These are phyloP conservation scores for Geotrichum phurueaensis DNA, from an alignment of 1,139 yeast genomes.

Conservation along the genomic window DNA sequence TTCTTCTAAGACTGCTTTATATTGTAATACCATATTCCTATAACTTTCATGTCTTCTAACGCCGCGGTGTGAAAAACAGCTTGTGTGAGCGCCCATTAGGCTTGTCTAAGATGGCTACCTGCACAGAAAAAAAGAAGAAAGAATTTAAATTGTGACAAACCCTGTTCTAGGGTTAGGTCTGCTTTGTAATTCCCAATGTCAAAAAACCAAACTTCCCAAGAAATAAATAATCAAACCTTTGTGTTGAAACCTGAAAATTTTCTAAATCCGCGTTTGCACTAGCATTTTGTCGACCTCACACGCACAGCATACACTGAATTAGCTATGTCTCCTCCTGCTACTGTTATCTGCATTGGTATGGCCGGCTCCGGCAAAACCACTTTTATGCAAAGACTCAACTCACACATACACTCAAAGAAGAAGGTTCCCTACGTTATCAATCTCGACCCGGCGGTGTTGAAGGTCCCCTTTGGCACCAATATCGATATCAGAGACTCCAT, in stretches of 20 bases:
- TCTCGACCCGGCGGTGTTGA: constrained; percentile 92
- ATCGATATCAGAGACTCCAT: constrained; percentile 96
- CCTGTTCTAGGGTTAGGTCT: neutral
- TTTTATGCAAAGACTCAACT: constrained; percentile 88
- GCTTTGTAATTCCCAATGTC: neutral
- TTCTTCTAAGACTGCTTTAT: no score
- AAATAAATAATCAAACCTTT: neutral
- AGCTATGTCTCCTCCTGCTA: constrained; percentile 22
- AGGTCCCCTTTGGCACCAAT: constrained; percentile 87
- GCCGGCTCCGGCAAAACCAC: constrained; percentile 98
- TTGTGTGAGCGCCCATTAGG: no score
- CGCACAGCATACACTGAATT: neutral
- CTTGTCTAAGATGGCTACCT: no score
- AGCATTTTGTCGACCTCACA: neutral
- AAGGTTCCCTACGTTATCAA: constrained; percentile 80
- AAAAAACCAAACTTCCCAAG: neutral
- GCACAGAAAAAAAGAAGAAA: no score
- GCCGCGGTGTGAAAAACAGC: no score
- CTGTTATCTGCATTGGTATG: constrained; percentile 83
- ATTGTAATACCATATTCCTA: no score
- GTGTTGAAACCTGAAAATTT: neutral
- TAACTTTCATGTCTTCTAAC: no score
- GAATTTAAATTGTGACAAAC: no score
- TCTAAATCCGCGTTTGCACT: neutral
- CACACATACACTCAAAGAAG: constrained; percentile 70